Conservation (phyloP, 257 asterid genomes). For the Solanum peruvianum region DNA sequence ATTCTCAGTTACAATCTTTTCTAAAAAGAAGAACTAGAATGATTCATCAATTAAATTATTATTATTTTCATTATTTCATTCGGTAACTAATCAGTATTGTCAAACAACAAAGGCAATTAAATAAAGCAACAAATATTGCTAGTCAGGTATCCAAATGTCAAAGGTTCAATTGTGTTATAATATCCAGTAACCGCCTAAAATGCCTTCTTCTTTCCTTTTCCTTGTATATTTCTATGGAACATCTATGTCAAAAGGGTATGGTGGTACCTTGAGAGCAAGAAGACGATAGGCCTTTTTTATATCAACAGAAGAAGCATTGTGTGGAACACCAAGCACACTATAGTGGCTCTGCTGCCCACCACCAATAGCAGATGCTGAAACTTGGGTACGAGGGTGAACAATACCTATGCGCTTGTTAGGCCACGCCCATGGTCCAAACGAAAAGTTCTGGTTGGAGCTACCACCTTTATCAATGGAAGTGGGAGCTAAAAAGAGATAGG, state of each 20-base stretch:
- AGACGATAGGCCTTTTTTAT: constrained; percentile 68
- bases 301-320: constrained; percentile 45
- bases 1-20: neutral
- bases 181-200: neutral
- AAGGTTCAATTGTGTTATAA: neutral
- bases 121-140: neutral
- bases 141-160: neutral
- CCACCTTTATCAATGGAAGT: neutral
- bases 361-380: constrained; percentile 26
- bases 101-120: neutral
- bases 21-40: neutral
- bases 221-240: neutral
- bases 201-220: neutral
- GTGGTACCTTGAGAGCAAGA: constrained; percentile 75
- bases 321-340: constrained; percentile 49
- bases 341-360: constrained; percentile 48
- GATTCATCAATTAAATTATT: neutral
- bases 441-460: neutral
- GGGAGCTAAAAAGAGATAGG: neutral
- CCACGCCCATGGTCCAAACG: neutral
- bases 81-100: neutral
- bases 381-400: neutral
- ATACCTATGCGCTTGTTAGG: neutral
- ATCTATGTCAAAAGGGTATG: neutral
- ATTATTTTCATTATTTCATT: neutral